A percentile compares a stretch with the other conserved stretches of the same genome.
Conservation (phyloP, 2,329 filamentous ascomycete genomes). For the Cordyceps tenuipes region DNA sequence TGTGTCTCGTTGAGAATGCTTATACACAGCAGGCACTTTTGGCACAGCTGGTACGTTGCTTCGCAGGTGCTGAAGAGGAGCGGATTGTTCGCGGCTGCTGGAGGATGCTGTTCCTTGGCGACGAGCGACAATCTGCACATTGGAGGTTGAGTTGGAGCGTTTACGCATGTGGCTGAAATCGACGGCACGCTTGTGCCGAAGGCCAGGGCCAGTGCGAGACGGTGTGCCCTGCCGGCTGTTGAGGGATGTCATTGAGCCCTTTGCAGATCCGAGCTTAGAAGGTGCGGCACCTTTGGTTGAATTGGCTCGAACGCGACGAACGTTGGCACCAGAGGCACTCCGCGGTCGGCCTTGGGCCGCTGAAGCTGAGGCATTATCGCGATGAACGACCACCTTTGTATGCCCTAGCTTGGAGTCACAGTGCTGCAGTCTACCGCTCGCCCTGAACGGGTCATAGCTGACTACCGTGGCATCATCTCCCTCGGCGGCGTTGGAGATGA, state of each 20-base stretch:
- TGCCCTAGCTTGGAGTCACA: slow-evolving; percentile 45
- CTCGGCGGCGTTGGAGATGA: slow-evolving; percentile 54
- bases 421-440: slow-evolving; percentile 45
- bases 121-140: slow-evolving; percentile 12
- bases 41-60: slow-evolving; percentile 24
- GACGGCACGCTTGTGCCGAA: slow-evolving; percentile 44
- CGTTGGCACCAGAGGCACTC: slow-evolving; percentile 24
- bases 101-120: slow-evolving; percentile 6
- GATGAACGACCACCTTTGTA: slow-evolving; percentile 62
- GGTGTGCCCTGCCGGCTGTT: slow-evolving; percentile 37
- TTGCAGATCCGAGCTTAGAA: slow-evolving; percentile 25
- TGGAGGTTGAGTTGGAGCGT: slow-evolving; percentile 24
- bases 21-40: slow-evolving; percentile 17
- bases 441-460: slow-evolving; percentile 80
- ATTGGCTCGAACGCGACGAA: slow-evolving; percentile 22
- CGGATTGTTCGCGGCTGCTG: background rate
- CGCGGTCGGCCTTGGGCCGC: slow-evolving; percentile 23
- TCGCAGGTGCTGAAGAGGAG: slow-evolving; percentile 12
- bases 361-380: slow-evolving; percentile 29
- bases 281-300: slow-evolving; percentile 23
- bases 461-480: slow-evolving; percentile 40
- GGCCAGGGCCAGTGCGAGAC: slow-evolving; percentile 32
- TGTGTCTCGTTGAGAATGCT: slow-evolving; percentile 19
- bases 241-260: slow-evolving; percentile 42
- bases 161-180: slow-evolving; percentile 45